Conservation (phyloP, 208 protist species). For the Angomonas ambiguus region DNA sequence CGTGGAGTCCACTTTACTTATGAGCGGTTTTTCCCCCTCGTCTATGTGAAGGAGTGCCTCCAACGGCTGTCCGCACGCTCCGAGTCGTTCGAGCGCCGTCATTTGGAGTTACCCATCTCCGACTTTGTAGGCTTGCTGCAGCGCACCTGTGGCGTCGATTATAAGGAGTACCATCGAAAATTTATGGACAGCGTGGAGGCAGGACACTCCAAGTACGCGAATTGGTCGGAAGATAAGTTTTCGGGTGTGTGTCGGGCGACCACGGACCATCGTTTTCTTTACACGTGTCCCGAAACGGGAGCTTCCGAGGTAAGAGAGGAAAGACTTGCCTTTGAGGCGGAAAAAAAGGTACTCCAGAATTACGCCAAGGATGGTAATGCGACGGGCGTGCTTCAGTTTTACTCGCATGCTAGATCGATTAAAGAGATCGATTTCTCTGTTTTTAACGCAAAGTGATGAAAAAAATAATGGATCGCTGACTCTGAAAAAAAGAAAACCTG, state of each 20-base stretch:
- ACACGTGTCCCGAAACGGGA: background rate
- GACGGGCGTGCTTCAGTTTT: constrained; percentile 36
- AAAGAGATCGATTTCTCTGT: constrained; percentile 24
- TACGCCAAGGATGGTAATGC: constrained; percentile 44
- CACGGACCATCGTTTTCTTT: background rate
- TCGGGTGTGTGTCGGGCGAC: constrained; percentile 17
- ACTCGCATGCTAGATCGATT: constrained; percentile 28
- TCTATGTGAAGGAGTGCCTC: constrained; percentile 43
- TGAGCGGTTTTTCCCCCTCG: constrained; percentile 57
- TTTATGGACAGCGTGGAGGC: constrained; percentile 31
- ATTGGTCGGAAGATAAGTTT: constrained; percentile 43
- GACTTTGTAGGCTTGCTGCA: constrained; percentile 24
- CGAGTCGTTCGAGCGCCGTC: background rate
- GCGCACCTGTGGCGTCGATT: constrained; percentile 30
- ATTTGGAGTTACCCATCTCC: constrained; percentile 28
- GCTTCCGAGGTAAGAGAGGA: constrained; percentile 17
- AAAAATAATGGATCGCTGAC: constrained; percentile 8
- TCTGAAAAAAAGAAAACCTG: constrained; percentile 3
- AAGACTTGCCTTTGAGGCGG: constrained; percentile 26
- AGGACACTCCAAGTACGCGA: constrained; percentile 22
- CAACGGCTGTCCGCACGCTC: constrained; percentile 4
- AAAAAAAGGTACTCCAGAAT: constrained; percentile 62
- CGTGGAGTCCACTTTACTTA: constrained; percentile 66
- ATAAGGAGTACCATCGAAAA: constrained; percentile 28
- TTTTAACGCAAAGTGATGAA: constrained; percentile 1